Base-by-base conservation (phyloP, 2,329 filamentous ascomycete species). In the Cercospora citrullina region DNA sequence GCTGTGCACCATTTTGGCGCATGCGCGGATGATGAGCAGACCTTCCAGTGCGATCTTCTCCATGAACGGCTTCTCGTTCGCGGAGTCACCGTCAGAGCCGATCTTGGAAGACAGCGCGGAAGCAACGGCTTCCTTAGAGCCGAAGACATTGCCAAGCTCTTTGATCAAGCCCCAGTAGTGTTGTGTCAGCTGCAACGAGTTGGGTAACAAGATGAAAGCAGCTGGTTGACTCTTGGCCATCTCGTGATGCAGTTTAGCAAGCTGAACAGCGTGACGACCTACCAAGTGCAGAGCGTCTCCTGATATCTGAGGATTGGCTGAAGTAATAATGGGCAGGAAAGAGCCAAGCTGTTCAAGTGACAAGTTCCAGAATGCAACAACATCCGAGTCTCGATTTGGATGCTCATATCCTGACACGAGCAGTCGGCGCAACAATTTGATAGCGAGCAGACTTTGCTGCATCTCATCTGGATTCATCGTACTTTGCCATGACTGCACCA, bases 201-300 rank as follows among this genome's bases (percentile, higher is more conserved):
- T 90, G 1, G 93, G 92, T 6, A 99, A 85, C 12, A 92, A 84
- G 0, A 90, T 89, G 79, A 97, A 98, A 64, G 93, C 91, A 3
- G 91, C 89, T 1, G 94, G 89, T 77, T 97, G 93, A 5, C 84
- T 82, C 60, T 88, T 87, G 1, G 92, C 89, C 90, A 98, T 94
- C 65, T 93, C 90, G 45, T 96, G 85, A 77, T 98, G 95, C 3
- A 99, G 83, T 79, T 98, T 99, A 3, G 94, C 90, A 60, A 98
- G 90, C 76, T 98, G 94, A 51, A 97, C 81, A 2, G 97, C 83
- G 76, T 97, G 94, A 77, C 93, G 96, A 72, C 91, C 91, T n/a
- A 96, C 82, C 26, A 90, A 77, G 7, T 51, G 26, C n/a, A 23
- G 26, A 3, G 61, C 55, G 6, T 66, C 58, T 14, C 57, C 62